Evolutionary conservation across 352 stramenopile species (phyloP), one percentile per base, ranked within the genome.

Genomic region (Elongisporangium prolatum): DNA sequence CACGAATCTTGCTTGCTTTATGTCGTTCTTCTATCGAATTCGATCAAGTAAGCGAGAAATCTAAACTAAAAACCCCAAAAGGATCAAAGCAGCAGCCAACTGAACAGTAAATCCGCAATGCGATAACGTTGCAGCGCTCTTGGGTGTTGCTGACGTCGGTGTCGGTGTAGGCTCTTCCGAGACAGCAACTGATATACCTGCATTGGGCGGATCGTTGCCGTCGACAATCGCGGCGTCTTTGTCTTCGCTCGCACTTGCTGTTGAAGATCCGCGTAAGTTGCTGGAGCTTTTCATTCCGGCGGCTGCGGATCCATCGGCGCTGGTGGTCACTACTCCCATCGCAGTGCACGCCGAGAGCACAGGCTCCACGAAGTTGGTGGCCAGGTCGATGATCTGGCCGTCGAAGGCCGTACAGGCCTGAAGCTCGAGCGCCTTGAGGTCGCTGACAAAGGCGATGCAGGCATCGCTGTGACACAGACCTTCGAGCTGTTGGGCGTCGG

Each of bases 371-470:
- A 40, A 40, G 28, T 40, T 40, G 28, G 4, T 40, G 28, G 28
- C 28, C 28, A 40, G 28, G 8, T 40, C 28, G 28, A 40, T 40
- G 5, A 40, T 2, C 28, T 13, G 28, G 28, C 28, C 28, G 8
- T 40, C 28, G 28, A 40, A 40, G 4, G 28, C 28, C 28, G 28
- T 40, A 9, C 28, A 40, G 28, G 28, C 28, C 1, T 40, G 9
- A 13, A 40, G 28, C 9, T 40, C 28, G 8, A 40, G 28, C 28
- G 4, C 28, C 28, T 40, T 40, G 28, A 40, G 28, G 14, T 40
- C 28, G 5, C 21, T 40, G 50, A 80, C 65, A 50, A 80, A 54
- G n/a, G 57, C 60, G 21, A 67, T 24, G 20, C 72, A 80, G 10
- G 64, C 40, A 37, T 73, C 57, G 0, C 56, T 65, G 20, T 62